Evolutionary conservation across 1,139 yeast genomes (phyloP), one percentile per base, ranked within the genome.

Genomic region (Keqinozyma sinolaborantium): DNA sequence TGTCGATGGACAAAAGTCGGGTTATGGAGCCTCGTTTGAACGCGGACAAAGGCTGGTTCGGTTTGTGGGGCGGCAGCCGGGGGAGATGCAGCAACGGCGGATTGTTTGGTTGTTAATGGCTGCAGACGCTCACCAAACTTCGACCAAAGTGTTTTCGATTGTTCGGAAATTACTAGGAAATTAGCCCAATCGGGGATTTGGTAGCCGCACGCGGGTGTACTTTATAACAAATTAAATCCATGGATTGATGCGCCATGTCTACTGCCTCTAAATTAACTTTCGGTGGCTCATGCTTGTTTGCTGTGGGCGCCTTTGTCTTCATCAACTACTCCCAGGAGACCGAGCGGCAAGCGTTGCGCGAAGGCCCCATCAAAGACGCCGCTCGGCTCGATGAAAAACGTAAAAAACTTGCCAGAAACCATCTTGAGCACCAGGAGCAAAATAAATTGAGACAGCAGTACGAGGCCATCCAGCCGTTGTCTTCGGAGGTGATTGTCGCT

Each of bases 331-430:
- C 82, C 31, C 95, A 84, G 52, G 70, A 68, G 24, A 57, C 73
- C 36, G 94, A 84, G 54, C 69, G 87, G 41, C 76, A 71, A 5
- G 80, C 84, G 3, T 64, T 83, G 32, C 77, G 82, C 41, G 87
- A 80, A 50, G 95, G 95, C 1, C 94, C 95, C 7, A 76, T 83
- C 49, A 80, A 79, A 47, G 95, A 84, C 51, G 85, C 86, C 9
- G 77, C 70, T 41, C 61, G 92, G 36, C 56, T 78, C 42, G 61
- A 68, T 31, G 71, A 65, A 32, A 75, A 74, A 51, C 57, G 53
- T 35, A 55, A 56, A 48, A 69, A 70, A 46, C 66, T 64, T 47
- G 44, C 53, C 41, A 74, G 74, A 33, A 84, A 92, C 49, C 73
- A 76, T 33, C 64, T 71, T 29, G 97, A 88, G 45, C 94, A 88